A percentile compares a stretch with the other conserved stretches of the same genome.
These are phyloP conservation scores for Kentomonas sorsogonicus DNA, from an alignment of 208 protist genomes.

Conservation along the genomic window DNA sequence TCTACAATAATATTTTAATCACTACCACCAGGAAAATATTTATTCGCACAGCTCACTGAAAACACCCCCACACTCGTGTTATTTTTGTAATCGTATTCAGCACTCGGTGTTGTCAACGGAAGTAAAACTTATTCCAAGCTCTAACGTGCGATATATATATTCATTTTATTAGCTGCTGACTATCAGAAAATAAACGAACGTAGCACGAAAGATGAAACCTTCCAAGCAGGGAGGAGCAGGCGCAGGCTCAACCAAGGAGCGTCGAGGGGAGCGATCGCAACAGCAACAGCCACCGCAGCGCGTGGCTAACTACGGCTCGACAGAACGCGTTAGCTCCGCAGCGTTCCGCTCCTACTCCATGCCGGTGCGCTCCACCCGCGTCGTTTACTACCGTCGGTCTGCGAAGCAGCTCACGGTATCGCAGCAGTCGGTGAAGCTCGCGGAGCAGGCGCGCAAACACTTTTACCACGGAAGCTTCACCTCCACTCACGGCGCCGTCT, in stretches of 20 bases:
- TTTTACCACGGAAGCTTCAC: slow-evolving; percentile 80
- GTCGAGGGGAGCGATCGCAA: not conserved
- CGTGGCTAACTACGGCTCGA: slow-evolving; percentile 30
- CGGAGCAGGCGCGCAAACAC: slow-evolving; percentile 57
- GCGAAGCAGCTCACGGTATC: slow-evolving; percentile 42
- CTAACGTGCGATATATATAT: not conserved
- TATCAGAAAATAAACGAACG: too few species aligned
- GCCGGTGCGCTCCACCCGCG: slow-evolving; percentile 37
- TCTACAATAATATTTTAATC: slow-evolving; percentile 4
- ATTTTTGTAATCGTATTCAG: not conserved
- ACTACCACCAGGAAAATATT: not conserved
- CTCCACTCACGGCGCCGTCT: slow-evolving; percentile 64
- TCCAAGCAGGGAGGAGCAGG: too few species aligned
- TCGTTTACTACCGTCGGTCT: slow-evolving; percentile 31
- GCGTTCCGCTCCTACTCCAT: slow-evolving; percentile 44
- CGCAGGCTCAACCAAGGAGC: not conserved
- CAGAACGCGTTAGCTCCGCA: not conserved
- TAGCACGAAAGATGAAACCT: too few species aligned
- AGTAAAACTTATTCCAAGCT: not conserved
- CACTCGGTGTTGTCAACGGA: not conserved
- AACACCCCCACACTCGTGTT: not conserved
- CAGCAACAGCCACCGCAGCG: slow-evolving; percentile 5
- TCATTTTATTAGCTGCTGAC: too few species aligned
- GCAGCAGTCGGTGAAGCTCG: slow-evolving; percentile 55
- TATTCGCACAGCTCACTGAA: not conserved